These are phyloP conservation scores for Waltergamsia citrina DNA, from an alignment of 2,329 filamentous ascomycete genomes.

Conservation along the genomic window DNA sequence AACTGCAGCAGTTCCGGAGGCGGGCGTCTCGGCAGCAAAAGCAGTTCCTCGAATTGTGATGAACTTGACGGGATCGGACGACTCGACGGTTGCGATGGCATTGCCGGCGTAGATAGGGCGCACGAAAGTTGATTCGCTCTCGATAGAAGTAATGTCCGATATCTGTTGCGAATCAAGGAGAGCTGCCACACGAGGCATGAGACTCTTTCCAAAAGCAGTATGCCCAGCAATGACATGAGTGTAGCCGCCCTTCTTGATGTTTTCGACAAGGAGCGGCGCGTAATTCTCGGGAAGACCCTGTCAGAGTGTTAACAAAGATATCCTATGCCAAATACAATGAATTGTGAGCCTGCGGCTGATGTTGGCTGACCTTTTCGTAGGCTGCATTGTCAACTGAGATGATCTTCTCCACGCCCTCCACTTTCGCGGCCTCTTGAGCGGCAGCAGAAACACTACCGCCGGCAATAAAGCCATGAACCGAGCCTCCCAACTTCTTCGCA, in stretches of 20 bases:
- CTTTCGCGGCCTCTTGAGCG: conserved; percentile 79
- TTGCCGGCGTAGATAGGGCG: conserved; percentile 97
- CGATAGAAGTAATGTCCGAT: conserved; percentile 80
- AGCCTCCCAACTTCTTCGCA: conserved; percentile 75
- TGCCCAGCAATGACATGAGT: conserved; percentile 87
- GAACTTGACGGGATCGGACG: conserved; percentile 73
- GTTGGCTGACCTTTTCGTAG: conserved; percentile 72
- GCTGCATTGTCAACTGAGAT: conserved; percentile 79
- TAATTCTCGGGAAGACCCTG: conserved; percentile 84
- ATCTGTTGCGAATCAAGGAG: conserved; percentile 88
- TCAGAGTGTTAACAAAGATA: neutral
- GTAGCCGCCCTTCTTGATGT: conserved; percentile 91
- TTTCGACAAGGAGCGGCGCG: conserved; percentile 87
- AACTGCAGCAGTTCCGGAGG: conserved; percentile 64
- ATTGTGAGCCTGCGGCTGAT: neutral
- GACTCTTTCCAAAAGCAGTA: conserved; percentile 92
- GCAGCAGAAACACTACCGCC: conserved; percentile 66
- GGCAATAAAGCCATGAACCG: conserved; percentile 80
- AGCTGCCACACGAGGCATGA: conserved; percentile 85
- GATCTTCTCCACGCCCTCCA: conserved; percentile 85
- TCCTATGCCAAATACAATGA: neutral
- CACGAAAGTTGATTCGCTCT: conserved; percentile 89
- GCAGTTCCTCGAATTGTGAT: conserved; percentile 90
- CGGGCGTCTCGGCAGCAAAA: conserved; percentile 66
- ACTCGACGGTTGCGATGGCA: conserved; percentile 92